Percentiles rank a stretch among this genome's conserved stretches.
Evolutionary conservation across 805 yeast species (phyloP).

Genomic region (baker's yeast (Saccharomyces cerevisiae)): DNA sequence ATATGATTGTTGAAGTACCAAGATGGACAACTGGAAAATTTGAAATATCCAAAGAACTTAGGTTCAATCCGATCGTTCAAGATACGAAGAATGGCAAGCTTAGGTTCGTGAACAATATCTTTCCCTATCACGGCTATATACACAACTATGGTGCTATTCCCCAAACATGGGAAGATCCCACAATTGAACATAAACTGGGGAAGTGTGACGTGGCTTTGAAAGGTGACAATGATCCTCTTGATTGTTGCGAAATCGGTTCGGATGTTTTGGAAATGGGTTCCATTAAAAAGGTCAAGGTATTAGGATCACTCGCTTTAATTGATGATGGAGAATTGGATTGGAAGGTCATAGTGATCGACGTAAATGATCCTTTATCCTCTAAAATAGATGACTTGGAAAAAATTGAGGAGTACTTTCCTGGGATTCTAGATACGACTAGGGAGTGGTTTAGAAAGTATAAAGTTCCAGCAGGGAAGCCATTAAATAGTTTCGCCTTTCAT

Average conservation of each 20-base stretch:
- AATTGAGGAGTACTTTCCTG: slow-evolving; percentile 60
- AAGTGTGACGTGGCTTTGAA: slow-evolving; percentile 39
- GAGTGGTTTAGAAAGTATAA: slow-evolving; percentile 82
- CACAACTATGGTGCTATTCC: slow-evolving; percentile 86
- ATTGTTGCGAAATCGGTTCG: slow-evolving; percentile 83
- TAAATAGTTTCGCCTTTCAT: slow-evolving; percentile 64
- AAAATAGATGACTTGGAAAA: slow-evolving; percentile 57
- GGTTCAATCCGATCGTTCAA: slow-evolving; percentile 72
- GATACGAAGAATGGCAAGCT: slow-evolving; percentile 69
- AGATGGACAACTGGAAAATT: slow-evolving; percentile 79
- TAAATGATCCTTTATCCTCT: slow-evolving; percentile 55
- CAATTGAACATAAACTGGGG: slow-evolving; percentile 30
- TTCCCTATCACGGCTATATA: slow-evolving; percentile 78
- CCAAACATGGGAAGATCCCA: slow-evolving; percentile 97
- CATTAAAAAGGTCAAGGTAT: slow-evolving; percentile 54
- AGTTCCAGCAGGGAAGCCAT: slow-evolving; percentile 73
- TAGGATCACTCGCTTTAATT: slow-evolving; percentile 70
- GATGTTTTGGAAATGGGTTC: slow-evolving; percentile 52
- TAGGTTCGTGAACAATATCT: slow-evolving; percentile 68
- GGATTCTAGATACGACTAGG: slow-evolving; percentile 57
- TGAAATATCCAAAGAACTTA: slow-evolving; percentile 53
- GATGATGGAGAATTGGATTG: slow-evolving; percentile 97
- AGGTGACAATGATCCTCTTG: slow-evolving; percentile 95
- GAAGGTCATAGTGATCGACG: slow-evolving; percentile 72
- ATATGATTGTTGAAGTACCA: slow-evolving; percentile 71